Conservation (phyloP, 331 rosid genomes). For the Prunus yedoensis region DNA sequence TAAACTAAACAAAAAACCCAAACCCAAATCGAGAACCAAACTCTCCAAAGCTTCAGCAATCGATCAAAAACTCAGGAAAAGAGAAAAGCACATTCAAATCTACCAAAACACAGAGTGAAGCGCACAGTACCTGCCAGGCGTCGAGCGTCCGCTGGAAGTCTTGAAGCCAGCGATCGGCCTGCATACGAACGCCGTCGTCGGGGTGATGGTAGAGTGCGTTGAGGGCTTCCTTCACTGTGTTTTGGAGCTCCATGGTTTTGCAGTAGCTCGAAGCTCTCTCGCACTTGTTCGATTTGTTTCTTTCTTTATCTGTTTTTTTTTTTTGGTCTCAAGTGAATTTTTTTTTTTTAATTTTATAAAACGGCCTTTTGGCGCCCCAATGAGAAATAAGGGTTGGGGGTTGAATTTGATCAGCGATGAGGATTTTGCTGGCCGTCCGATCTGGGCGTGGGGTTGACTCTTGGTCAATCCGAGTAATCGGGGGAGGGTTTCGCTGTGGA, state of each 20-base stretch:
- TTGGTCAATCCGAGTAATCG: conserved; percentile 33
- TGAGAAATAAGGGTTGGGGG: conserved; percentile 19
- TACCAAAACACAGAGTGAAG: conserved; percentile 21
- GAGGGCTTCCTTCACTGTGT: conserved; percentile 95
- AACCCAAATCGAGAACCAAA: not conserved
- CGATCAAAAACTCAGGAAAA: not conserved
- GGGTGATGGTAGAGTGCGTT: conserved; percentile 98
- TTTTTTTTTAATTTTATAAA: conserved; percentile 17
- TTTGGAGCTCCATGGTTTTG: conserved; percentile 83
- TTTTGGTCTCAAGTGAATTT: not conserved
- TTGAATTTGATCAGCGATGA: conserved; percentile 21
- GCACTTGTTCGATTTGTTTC: conserved; percentile 7
- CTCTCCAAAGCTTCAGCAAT: not conserved
- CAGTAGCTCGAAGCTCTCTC: not conserved
- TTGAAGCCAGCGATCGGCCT: conserved; percentile 98
- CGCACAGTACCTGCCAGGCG: conserved; percentile 90
- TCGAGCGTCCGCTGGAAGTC: conserved; percentile 90
- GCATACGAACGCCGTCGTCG: conserved; percentile 77
- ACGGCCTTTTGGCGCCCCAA: conserved; percentile 87
- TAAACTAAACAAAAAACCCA: not conserved
- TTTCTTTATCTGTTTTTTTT: not conserved
- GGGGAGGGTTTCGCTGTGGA: not conserved
- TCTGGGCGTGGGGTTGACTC: conserved; percentile 35
- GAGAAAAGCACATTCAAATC: conserved; percentile 7
- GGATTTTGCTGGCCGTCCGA: conserved; percentile 43